phyloP scores from a whole-genome alignment of 2,329 filamentous ascomycete genomes.

The Aspergillus fumigatus region DNA sequence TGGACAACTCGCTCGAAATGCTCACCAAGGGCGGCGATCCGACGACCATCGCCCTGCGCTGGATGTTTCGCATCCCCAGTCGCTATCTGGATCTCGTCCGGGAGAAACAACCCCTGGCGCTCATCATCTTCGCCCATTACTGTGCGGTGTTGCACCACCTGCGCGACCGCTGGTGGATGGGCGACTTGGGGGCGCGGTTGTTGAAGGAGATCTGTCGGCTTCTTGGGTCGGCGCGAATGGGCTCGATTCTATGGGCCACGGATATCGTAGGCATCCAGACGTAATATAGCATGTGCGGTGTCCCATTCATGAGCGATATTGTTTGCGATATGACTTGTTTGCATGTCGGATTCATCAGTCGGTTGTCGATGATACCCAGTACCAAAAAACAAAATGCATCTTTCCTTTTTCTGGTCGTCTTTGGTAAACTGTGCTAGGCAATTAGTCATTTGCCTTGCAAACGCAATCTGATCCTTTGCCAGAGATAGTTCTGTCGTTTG shows the following conservation, averaged over 20 bases:
- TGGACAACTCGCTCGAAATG: constrained; percentile 5
- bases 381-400: not conserved
- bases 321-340: not conserved
- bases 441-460: too few species aligned
- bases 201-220: constrained; percentile 2
- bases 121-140: constrained; percentile 9
- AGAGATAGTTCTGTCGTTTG: too few species aligned
- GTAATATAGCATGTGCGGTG: not conserved
- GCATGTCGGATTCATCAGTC: not conserved
- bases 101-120: constrained; percentile 2
- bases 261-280: not conserved
- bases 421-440: too few species aligned
- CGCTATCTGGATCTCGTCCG: constrained; percentile 2
- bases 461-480: too few species aligned
- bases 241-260: not conserved
- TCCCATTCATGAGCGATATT: not conserved
- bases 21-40: constrained; percentile 5
- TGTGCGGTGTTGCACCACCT: constrained; percentile 9
- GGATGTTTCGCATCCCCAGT: constrained; percentile 4
- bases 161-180: constrained; percentile 11
- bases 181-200: not conserved
- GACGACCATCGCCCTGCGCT: constrained; percentile 3
- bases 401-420: not conserved
- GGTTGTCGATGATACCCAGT: not conserved
- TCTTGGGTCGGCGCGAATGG: not conserved